A percentile compares a stretch with the other conserved stretches of the same genome.
phyloP scores from a whole-genome alignment of 768 basidiomycete species.

The Cystobasidium tubakii region DNA sequence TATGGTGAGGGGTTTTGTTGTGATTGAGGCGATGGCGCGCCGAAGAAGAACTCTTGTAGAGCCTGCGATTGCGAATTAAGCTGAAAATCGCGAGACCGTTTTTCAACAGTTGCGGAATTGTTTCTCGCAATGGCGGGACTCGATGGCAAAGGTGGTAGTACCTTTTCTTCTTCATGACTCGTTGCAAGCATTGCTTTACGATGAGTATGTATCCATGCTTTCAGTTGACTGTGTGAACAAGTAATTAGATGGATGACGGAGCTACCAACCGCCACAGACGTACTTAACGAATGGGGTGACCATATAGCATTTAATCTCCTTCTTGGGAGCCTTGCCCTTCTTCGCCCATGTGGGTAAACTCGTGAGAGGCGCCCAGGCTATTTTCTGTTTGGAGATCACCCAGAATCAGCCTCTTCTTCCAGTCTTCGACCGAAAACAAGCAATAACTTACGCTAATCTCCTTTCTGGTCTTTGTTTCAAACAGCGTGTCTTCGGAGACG shows the following conservation, averaged over 20 bases:
- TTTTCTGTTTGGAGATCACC: slow-evolving; percentile 59
- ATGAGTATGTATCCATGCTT: slow-evolving; percentile 45
- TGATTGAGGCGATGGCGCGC: background rate
- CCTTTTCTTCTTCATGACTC: slow-evolving; percentile 1
- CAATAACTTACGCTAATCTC: slow-evolving; percentile 70
- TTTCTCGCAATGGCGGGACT: slow-evolving; percentile 34
- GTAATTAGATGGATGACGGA: background rate
- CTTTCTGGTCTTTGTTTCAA: slow-evolving; percentile 90
- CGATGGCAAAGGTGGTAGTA: slow-evolving; percentile 15
- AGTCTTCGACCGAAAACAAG: background rate
- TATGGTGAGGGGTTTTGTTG: background rate
- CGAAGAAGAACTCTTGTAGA: slow-evolving; percentile 44
- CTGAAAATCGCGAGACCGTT: too few relatives aligned
- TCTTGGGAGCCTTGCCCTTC: slow-evolving; percentile 58
- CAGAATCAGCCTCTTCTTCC: background rate
- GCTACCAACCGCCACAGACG: slow-evolving; percentile 34
- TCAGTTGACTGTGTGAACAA: slow-evolving; percentile 36
- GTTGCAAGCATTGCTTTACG: slow-evolving; percentile 19
- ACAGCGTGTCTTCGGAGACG: slow-evolving; percentile 77
- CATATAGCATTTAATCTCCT: slow-evolving; percentile 76
- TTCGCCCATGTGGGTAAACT: slow-evolving; percentile 83
- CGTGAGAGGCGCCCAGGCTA: slow-evolving; percentile 84
- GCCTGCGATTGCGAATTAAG: slow-evolving; percentile 40
- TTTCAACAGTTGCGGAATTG: background rate
- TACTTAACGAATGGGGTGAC: slow-evolving; percentile 81